Evolutionary conservation across 306 rosid genomes (phyloP).

Genomic region (Quercus robur): DNA sequence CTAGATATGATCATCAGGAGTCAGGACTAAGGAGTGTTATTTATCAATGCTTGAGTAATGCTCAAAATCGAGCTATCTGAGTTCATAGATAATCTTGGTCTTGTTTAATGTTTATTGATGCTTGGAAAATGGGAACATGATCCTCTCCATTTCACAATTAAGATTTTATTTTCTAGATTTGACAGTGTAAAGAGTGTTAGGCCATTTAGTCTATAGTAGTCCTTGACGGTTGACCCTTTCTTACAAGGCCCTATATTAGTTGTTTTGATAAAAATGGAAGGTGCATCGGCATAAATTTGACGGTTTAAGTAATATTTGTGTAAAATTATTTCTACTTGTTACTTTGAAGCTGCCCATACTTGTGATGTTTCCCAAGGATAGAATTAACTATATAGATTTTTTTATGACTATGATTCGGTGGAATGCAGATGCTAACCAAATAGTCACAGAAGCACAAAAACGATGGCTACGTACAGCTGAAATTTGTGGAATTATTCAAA

Average conservation of each 20-base stretch:
- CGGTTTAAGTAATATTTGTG: background rate
- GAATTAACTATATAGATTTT: background rate
- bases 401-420: constrained; percentile 20
- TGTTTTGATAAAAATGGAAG: background rate
- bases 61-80: background rate
- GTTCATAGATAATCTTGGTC: background rate
- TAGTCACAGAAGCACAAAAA: constrained; percentile 64
- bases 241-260: background rate
- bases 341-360: background rate
- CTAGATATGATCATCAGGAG: background rate
- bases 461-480: constrained; percentile 96
- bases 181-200: background rate
- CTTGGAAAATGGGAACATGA: no score
- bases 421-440: constrained; percentile 56
- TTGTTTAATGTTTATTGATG: background rate
- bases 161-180: background rate
- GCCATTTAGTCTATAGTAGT: background rate
- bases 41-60: background rate
- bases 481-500: constrained; percentile 73
- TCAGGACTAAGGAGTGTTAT: background rate
- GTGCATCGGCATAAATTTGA: background rate
- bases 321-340: background rate
- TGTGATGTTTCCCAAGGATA: background rate
- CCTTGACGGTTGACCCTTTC: background rate
- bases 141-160: no score